These are phyloP conservation scores for Phytophthora pluvialis DNA, from an alignment of 352 stramenopile genomes.

Conservation along the genomic window DNA sequence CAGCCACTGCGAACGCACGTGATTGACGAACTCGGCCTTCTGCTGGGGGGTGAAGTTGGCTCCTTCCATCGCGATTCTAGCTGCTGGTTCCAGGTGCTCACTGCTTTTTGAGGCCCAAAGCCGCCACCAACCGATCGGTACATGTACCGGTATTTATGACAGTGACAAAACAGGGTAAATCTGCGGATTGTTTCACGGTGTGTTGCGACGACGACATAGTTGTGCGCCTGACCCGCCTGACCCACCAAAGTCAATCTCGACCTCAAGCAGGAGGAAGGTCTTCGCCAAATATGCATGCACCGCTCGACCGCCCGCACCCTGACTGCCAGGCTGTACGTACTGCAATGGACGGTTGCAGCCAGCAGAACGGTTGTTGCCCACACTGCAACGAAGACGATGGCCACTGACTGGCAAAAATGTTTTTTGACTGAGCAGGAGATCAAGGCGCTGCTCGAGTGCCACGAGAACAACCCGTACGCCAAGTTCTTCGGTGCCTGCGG, in stretches of 20 bases:
- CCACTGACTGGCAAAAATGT: neutral
- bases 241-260: conserved; percentile 23
- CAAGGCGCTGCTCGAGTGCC: conserved; percentile 64
- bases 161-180: conserved; percentile 14
- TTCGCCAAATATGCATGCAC: conserved; percentile 67
- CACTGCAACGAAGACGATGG: neutral
- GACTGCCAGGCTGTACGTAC: conserved; percentile 77
- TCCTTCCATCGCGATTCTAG: conserved; percentile 63
- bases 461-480: conserved; percentile 73
- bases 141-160: neutral
- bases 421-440: conserved; percentile 62
- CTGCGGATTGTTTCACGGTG: neutral
- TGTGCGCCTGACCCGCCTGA: conserved; percentile 9
- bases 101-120: neutral
- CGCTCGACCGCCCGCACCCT: conserved; percentile 79
- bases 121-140: neutral
- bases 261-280: conserved; percentile 12
- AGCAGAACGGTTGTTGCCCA: neutral
- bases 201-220: too few relatives aligned
- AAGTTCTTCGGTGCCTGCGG: conserved; percentile 86
- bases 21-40: conserved; percentile 87
- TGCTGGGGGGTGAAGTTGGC: conserved; percentile 81
- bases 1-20: conserved; percentile 45
- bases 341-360: neutral
- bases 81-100: conserved; percentile 22